Conservation (phyloP, 768 basidiomycete genomes). For the Lactarius quietus region DNA sequence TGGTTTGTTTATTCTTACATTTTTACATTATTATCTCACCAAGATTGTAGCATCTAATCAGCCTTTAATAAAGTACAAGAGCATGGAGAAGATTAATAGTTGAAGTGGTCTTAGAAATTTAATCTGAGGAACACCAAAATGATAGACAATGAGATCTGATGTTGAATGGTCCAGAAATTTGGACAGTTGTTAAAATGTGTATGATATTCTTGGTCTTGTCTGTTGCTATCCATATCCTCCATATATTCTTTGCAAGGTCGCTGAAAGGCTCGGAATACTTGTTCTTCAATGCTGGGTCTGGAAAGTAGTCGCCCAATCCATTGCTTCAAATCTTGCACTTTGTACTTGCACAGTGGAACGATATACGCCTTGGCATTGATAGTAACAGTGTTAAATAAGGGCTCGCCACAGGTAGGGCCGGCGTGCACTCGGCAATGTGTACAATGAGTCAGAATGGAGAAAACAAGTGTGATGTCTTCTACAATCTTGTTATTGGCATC, state of each 20-base stretch:
- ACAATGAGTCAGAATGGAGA: not conserved
- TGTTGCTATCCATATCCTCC: not conserved
- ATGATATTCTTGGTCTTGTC: too few relatives aligned
- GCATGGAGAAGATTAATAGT: too few relatives aligned
- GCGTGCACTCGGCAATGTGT: not conserved
- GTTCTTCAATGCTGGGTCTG: not conserved
- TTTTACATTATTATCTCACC: too few relatives aligned
- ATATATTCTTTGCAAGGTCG: not conserved
- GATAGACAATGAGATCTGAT: too few relatives aligned
- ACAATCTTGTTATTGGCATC: too few relatives aligned
- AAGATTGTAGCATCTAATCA: too few relatives aligned
- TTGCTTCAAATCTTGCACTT: slow-evolving; percentile 3
- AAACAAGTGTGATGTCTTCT: not conserved
- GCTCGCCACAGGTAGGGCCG: not conserved
- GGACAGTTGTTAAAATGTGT: not conserved
- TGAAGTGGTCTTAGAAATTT: too few relatives aligned
- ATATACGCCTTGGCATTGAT: not conserved
- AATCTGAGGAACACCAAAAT: too few relatives aligned
- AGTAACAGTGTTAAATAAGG: not conserved
- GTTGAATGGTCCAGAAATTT: too few relatives aligned
- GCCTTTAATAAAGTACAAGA: too few relatives aligned
- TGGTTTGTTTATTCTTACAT: too few relatives aligned
- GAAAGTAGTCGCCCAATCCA: not conserved
- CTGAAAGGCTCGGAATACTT: not conserved
- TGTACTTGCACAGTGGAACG: slow-evolving; percentile 2